A percentile compares a stretch with the other conserved stretches of the same genome.
phyloP scores from a whole-genome alignment of 345 rosid genomes.

The Eutrema yunnanense region DNA sequence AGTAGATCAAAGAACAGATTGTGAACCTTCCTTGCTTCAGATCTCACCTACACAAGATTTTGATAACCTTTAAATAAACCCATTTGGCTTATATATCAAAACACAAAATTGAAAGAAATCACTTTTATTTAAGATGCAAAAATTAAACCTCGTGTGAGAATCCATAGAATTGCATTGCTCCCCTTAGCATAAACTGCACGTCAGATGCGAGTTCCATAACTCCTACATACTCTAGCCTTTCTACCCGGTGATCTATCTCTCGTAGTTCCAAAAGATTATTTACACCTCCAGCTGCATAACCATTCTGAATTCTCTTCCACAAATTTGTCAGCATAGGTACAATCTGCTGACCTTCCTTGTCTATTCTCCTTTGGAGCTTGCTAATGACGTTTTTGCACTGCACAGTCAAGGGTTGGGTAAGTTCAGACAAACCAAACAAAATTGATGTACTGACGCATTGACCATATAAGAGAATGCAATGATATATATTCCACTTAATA shows the following conservation, averaged over 20 bases:
- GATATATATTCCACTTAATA: background rate
- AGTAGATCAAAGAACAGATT: conserved; percentile 92
- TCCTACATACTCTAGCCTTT: conserved; percentile 68
- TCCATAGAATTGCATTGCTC: conserved; percentile 80
- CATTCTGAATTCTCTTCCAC: conserved; percentile 83
- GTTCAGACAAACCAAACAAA: conserved; percentile 8
- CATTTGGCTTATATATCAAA: conserved; percentile 7
- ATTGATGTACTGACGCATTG: background rate
- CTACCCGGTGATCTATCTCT: conserved; percentile 85
- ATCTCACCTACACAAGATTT: conserved; percentile 56
- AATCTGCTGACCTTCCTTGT: conserved; percentile 92
- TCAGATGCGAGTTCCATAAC: conserved; percentile 88
- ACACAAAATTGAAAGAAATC: background rate
- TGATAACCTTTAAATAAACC: background rate
- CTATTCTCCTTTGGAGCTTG: conserved; percentile 89
- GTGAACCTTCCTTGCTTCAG: conserved; percentile 96
- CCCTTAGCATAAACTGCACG: conserved; percentile 79
- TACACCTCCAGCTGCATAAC: conserved; percentile 57
- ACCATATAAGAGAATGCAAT: background rate
- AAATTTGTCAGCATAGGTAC: conserved; percentile 83
- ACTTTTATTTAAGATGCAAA: background rate
- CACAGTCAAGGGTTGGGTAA: background rate
- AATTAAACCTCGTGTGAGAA: conserved; percentile 86
- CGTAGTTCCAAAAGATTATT: conserved; percentile 69
- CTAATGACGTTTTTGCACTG: conserved; percentile 88